Percentiles rank a stretch among this genome's conserved stretches.
Conservation (phyloP, 805 yeast genomes). For the Spathaspora arborariae region DNA sequence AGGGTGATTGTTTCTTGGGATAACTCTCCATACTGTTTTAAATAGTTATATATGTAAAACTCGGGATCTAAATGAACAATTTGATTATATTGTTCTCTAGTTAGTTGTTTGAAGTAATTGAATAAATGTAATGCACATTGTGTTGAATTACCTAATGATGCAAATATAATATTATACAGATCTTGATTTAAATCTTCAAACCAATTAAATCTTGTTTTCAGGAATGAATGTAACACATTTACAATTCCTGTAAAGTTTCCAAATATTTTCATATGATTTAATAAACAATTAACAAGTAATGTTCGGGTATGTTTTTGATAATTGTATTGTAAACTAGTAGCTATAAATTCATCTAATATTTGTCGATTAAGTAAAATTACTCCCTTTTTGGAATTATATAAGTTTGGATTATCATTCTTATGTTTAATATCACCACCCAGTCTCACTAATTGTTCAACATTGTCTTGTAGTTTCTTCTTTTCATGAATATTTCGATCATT, state of each 20-base stretch:
- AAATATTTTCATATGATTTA: constrained; percentile 30
- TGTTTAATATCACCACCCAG: constrained; percentile 13
- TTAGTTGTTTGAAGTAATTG: constrained; percentile 16
- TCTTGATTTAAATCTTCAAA: constrained; percentile 19
- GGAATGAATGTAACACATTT: constrained; percentile 15
- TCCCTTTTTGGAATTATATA: constrained; percentile 25
- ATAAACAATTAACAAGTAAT: constrained; percentile 31
- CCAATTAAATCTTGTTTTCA: constrained; percentile 13
- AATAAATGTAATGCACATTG: constrained; percentile 22
- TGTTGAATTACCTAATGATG: constrained; percentile 23
- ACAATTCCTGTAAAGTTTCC: constrained; percentile 33
- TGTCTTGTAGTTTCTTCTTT: too few species aligned
- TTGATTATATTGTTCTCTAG: constrained; percentile 12
- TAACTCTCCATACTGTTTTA: constrained; percentile 10
- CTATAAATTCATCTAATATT: constrained; percentile 19
- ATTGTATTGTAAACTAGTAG: constrained; percentile 20
- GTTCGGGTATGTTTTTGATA: constrained; percentile 16
- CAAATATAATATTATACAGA: constrained; percentile 27
- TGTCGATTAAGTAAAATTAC: constrained; percentile 28
- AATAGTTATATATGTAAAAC: constrained; percentile 20
- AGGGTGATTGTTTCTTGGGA: neutral
- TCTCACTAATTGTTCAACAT: too few species aligned
- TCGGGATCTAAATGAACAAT: constrained; percentile 9
- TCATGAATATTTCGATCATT: constrained; percentile 17
- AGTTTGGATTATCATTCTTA: constrained; percentile 18